These are phyloP conservation scores for Cryphonectria japonica DNA, from an alignment of 2,329 filamentous ascomycete genomes.

Conservation along the genomic window DNA sequence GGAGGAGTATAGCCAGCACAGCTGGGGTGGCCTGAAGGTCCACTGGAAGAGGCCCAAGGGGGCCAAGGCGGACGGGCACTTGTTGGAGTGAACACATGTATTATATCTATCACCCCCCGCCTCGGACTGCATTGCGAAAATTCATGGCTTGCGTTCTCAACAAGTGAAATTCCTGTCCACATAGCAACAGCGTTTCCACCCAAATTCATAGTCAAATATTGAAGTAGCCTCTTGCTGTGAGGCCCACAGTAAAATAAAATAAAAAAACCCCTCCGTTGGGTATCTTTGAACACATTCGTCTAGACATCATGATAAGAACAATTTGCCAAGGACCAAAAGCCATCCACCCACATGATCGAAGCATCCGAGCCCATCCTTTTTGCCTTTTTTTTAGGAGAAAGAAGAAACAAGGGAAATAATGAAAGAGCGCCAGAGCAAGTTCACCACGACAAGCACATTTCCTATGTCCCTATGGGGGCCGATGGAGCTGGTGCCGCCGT, in stretches of 20 bases:
- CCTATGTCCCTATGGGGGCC: not conserved
- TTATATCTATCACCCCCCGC: not conserved
- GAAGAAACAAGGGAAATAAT: not conserved
- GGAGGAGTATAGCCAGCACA: constrained; percentile 77
- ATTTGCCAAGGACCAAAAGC: not conserved
- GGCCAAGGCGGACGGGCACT: constrained; percentile 25
- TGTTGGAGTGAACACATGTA: constrained; percentile 35
- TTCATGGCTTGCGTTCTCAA: not conserved
- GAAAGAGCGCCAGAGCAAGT: not conserved
- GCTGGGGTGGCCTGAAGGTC: constrained; percentile 72
- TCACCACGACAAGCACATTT: not conserved
- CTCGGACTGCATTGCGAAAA: not conserved
- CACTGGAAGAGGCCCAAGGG: constrained; percentile 42
- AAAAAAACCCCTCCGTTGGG: not conserved
- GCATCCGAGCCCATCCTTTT: too few relatives aligned
- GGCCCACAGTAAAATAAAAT: not conserved
- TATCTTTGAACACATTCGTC: not conserved
- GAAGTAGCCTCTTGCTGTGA: not conserved
- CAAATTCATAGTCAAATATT: not conserved
- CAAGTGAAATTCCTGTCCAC: not conserved
- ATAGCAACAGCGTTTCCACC: not conserved
- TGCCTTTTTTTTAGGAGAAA: not conserved
- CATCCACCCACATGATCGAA: not conserved
- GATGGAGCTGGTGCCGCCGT: not conserved
- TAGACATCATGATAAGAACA: not conserved